Conservation (phyloP, 805 yeast species). For the Jamesozyma spencerorum region DNA sequence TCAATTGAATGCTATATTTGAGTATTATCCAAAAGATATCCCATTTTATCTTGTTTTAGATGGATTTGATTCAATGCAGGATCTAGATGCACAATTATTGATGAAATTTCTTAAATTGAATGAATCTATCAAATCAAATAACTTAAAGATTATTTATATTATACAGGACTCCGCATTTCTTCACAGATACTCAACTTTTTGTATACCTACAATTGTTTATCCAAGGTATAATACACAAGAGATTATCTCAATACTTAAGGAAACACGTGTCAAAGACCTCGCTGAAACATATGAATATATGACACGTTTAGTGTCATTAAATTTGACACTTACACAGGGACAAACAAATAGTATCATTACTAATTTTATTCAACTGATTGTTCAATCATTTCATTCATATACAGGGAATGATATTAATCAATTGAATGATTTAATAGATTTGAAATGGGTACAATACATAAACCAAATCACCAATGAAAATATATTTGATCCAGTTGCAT, state of each 20-base stretch:
- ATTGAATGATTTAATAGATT: conserved; percentile 22
- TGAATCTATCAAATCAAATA: conserved; percentile 11
- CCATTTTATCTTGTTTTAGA: conserved; percentile 18
- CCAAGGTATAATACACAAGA: conserved; percentile 24
- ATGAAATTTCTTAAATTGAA: conserved; percentile 21
- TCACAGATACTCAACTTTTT: conserved; percentile 20
- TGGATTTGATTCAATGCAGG: conserved; percentile 28
- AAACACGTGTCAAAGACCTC: conserved; percentile 13
- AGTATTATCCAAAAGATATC: conserved; percentile 2
- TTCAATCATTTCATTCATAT: conserved; percentile 27
- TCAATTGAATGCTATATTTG: conserved; percentile 11
- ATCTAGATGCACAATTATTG: conserved; percentile 24
- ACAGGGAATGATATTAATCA: conserved; percentile 26
- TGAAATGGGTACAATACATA: conserved; percentile 25
- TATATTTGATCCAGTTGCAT: conserved; percentile 17
- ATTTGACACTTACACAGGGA: conserved; percentile 1
- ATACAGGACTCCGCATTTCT: conserved; percentile 20
- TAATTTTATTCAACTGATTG: conserved; percentile 23
- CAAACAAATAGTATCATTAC: conserved; percentile 11
- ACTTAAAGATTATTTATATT: conserved; percentile 21
- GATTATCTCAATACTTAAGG: conserved; percentile 15
- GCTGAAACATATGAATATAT: conserved; percentile 8
- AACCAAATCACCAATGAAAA: conserved; percentile 13
- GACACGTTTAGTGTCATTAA: conserved; percentile 5
- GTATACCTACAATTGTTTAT: conserved; percentile 23